Evolutionary conservation across 2,329 filamentous ascomycete genomes (phyloP), one percentile per base, ranked within the genome.

Genomic region (Immersiporthe knoxdaviesiana): DNA sequence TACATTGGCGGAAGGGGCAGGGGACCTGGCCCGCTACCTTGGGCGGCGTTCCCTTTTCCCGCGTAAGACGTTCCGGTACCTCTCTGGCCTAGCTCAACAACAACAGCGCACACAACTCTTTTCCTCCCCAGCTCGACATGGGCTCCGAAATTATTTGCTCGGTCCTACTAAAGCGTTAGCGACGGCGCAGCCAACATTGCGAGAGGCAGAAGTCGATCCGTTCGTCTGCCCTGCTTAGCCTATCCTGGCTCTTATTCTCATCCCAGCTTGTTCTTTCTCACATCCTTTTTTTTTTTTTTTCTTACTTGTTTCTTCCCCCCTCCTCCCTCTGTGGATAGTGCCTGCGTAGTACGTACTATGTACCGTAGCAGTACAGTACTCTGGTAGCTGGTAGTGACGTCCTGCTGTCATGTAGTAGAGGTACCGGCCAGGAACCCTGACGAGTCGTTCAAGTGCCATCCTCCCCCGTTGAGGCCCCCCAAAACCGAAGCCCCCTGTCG

Each of bases 31-130:
- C 68, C 65, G 69, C 65, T 65, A 69, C 63, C 65, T 64, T 66
- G 44, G 67, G 66, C 69, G 67, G 65, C 67, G 39, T 60, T 65
- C 63, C 68, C 66, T 66, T 69, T 67, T 69, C 69, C 65, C 69
- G 69, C 69, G 67, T 71, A 69, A 69, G 44, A 50, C 47, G 60
- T 67, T 70, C 67, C 67, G 61, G 68, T 70, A 70, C 68, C 65
- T 68, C 65, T 68, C 24, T 56, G 30, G 52, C 35, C 59, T 41
- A 62, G 18, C 37, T 41, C 11, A n/a, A n/a, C n/a, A n/a, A 24
- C 59, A 62, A 62, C 59, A 37, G 35, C 30, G n/a, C 18, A 39
- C 27, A 47, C 44, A 47, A 54, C 27, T 41, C n/a, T 35, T 35
- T 18, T 44, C 11, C n/a, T n/a, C n/a, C 58, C 35, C 50, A 44